Evolutionary conservation across 2,329 filamentous ascomycete genomes (phyloP).

Genomic region (Stachybotrys echinatus): DNA sequence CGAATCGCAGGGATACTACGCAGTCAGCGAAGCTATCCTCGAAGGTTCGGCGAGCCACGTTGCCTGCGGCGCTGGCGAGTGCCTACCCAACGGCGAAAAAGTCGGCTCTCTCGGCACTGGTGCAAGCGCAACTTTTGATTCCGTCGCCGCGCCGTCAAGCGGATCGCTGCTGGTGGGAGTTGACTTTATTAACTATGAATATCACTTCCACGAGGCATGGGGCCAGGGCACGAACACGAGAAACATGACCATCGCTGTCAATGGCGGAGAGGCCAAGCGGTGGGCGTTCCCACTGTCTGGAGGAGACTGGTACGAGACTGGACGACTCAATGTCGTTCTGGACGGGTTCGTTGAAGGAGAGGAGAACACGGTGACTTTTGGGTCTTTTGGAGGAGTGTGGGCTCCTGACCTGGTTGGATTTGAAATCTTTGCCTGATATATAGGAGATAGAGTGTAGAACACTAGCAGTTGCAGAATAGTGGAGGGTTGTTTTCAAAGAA

Average conservation of each 20-base stretch:
- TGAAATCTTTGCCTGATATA: slow-evolving; percentile 18
- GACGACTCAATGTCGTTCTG: slow-evolving; percentile 36
- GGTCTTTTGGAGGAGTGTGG: slow-evolving; percentile 16
- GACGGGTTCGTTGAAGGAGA: slow-evolving; percentile 37
- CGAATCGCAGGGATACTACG: slow-evolving; percentile 29
- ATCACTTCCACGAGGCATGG: slow-evolving; percentile 36
- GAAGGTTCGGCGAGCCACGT: slow-evolving; percentile 26
- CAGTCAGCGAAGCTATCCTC: slow-evolving; percentile 28
- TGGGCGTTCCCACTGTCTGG: slow-evolving; percentile 46
- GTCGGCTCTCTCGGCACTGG: slow-evolving; percentile 28
- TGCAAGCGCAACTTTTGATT: slow-evolving; percentile 29
- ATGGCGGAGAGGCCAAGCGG: slow-evolving; percentile 32
- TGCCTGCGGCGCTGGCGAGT: slow-evolving; percentile 31
- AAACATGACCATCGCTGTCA: slow-evolving; percentile 45
- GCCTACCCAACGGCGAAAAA: slow-evolving; percentile 36
- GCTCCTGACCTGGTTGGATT: slow-evolving; percentile 40
- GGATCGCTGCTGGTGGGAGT: slow-evolving; percentile 36
- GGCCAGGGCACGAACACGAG: slow-evolving; percentile 40
- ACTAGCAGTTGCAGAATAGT: no score
- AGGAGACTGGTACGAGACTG: slow-evolving; percentile 44
- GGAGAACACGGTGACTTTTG: slow-evolving; percentile 31
- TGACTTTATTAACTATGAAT: slow-evolving; percentile 49
- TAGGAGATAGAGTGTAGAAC: no score
- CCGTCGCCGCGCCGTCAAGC: slow-evolving; percentile 19
- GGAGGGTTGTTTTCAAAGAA: no score